A percentile compares a stretch with the other conserved stretches of the same genome.
Conservation (phyloP, 495 filamentous ascomycete species). For the Alectoria sarmentosa region DNA sequence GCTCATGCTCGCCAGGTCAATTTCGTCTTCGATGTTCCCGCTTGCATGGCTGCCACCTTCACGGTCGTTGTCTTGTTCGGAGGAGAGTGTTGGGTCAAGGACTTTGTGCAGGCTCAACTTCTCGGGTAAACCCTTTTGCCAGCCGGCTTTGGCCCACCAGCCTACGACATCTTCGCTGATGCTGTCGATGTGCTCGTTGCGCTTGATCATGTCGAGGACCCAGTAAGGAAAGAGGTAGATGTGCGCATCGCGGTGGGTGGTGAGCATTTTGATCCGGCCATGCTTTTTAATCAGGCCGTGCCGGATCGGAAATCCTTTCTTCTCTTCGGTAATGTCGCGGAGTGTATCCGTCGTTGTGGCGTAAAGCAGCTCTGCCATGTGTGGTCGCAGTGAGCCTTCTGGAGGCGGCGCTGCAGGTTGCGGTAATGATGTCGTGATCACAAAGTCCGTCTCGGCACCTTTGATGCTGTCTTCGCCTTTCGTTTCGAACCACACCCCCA, state of each 20-base stretch:
- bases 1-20: slow-evolving; percentile 56
- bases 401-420: slow-evolving; percentile 47
- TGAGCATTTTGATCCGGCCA: slow-evolving; percentile 66
- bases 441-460: slow-evolving; percentile 85
- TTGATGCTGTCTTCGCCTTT: slow-evolving; percentile 69
- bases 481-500: slow-evolving; percentile 86
- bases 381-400: slow-evolving; percentile 51
- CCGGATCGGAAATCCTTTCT: slow-evolving; percentile 56
- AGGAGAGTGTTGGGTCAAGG: slow-evolving; percentile 35
- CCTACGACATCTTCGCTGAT: slow-evolving; percentile 89
- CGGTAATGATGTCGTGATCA: slow-evolving; percentile 62
- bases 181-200: slow-evolving; percentile 73
- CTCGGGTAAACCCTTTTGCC: slow-evolving; percentile 72
- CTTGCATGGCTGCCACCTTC: slow-evolving; percentile 38
- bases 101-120: slow-evolving; percentile 70
- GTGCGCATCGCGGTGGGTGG: slow-evolving; percentile 78
- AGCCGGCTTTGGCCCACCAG: slow-evolving; percentile 89
- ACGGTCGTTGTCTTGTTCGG: slow-evolving; percentile 26
- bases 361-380: slow-evolving; percentile 62
- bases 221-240: slow-evolving; percentile 91
- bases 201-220: slow-evolving; percentile 72
- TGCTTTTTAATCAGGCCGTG: slow-evolving; percentile 64
- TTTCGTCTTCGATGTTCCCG: slow-evolving; percentile 45
- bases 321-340: slow-evolving; percentile 67
- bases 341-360: slow-evolving; percentile 77